These are phyloP conservation scores for Escallonia rubra DNA, from an alignment of 129 eudicot genomes.

Conservation along the genomic window DNA sequence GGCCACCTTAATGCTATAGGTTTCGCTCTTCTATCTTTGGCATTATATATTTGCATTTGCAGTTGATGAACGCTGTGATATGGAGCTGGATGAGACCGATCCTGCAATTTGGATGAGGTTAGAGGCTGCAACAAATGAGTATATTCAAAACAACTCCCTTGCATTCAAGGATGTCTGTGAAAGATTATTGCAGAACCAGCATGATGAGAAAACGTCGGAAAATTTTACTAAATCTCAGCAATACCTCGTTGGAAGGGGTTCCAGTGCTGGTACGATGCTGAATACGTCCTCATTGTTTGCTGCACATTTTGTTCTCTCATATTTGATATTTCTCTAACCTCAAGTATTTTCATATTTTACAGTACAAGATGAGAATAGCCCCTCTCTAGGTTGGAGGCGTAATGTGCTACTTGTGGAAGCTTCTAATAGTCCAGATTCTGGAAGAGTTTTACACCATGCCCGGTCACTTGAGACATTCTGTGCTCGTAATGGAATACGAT, in stretches of 20 bases:
- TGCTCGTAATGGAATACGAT: conserved; percentile 54
- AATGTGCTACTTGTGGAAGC: conserved; percentile 88
- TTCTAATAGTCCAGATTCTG: conserved; percentile 80
- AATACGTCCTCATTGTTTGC: conserved; percentile 16
- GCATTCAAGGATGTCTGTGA: conserved; percentile 76
- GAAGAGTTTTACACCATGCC: conserved; percentile 81
- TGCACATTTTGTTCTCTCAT: conserved; percentile 2
- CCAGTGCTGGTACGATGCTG: conserved; percentile 28
- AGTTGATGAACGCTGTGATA: conserved; percentile 99
- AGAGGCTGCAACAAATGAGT: conserved; percentile 87
- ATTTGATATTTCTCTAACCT: neutral
- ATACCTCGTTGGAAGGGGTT: conserved; percentile 39
- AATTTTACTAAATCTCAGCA: conserved; percentile 43
- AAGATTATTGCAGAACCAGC: conserved; percentile 58
- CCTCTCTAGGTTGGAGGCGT: conserved; percentile 95
- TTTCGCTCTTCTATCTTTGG: neutral
- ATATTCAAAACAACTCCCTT: conserved; percentile 52
- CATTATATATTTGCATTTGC: conserved; percentile 10
- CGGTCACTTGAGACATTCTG: conserved; percentile 89
- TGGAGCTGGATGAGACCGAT: conserved; percentile 99
- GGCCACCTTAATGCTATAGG: conserved; percentile 3
- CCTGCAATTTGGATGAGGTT: conserved; percentile 84
- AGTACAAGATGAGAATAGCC: conserved; percentile 44
- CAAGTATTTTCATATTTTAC: conserved; percentile 9
- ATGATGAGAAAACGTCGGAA: conserved; percentile 60